Conservation (phyloP, 176 grass and related monocot species). For the Aegilops bicornis region DNA sequence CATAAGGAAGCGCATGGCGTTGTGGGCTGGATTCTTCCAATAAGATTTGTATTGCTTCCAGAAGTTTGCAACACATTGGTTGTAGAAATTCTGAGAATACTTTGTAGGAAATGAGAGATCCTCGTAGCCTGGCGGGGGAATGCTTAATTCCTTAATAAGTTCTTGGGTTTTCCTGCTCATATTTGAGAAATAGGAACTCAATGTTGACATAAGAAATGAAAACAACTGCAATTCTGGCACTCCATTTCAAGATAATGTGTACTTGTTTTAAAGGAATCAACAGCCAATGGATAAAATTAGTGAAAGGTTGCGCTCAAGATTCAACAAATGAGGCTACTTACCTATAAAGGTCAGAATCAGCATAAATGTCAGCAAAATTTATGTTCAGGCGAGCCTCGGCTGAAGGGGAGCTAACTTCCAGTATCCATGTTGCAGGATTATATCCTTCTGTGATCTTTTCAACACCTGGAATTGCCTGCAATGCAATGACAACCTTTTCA, state of each 20-base stretch:
- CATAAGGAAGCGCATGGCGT: constrained; percentile 74
- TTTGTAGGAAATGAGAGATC: constrained; percentile 82
- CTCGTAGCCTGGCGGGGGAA: constrained; percentile 43
- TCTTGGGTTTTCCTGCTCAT: constrained; percentile 45
- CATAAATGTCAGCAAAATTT: constrained; percentile 81
- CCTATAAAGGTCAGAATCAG: constrained; percentile 61
- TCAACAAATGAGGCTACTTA: constrained; percentile 15
- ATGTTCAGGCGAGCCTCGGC: constrained; percentile 57
- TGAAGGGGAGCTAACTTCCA: constrained; percentile 70
- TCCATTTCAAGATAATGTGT: background rate
- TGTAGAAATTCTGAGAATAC: constrained; percentile 65
- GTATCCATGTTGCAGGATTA: constrained; percentile 92
- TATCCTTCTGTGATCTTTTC: constrained; percentile 68
- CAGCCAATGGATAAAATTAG: background rate
- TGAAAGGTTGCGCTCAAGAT: background rate
- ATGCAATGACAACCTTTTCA: background rate
- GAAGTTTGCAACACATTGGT: constrained; percentile 61
- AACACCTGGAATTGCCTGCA: constrained; percentile 80
- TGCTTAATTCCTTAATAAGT: constrained; percentile 75
- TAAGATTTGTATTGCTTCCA: constrained; percentile 87
- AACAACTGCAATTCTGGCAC: background rate
- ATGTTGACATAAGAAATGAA: background rate
- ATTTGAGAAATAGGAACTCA: constrained; percentile 10
- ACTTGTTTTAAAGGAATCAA: background rate
- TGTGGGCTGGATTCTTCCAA: constrained; percentile 93